Evolutionary conservation across 2,329 filamentous ascomycete species (phyloP), one percentile per base, ranked within the genome.

Genomic region (Blastomyces parvus): DNA sequence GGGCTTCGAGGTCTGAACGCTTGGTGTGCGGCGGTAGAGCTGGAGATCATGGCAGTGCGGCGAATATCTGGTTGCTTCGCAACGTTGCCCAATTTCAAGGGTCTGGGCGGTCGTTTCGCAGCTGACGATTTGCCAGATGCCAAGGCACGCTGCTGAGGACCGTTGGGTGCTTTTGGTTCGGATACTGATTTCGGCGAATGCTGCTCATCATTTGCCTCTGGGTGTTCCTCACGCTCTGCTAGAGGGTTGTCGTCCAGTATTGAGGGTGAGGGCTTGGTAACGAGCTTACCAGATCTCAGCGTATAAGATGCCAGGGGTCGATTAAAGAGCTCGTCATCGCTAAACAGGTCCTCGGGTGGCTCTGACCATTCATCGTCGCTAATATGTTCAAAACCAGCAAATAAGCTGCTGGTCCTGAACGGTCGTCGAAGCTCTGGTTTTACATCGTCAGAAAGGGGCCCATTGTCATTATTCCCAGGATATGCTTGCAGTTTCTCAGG

Each of bases 381-480:
- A 55, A 80, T 81, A 14, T 84, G 85, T 57, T 93, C 89, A 68
- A 95, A 94, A 0, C 90, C 90, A 40, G 90, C 89, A 74, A 94
- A 94, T n/a, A 95, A 79, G 71, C 89, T 94, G 75, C 89, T 93
- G 59, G 90, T 87, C 62, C 90, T 83, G 70, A 89, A 86, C 0
- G 89, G 88, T 19, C 87, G 83, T 65, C 87, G 83, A 71, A 88
- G 80, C 1, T 86, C 83, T 1, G 82, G 81, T 61, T 81, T 83
- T 17, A 62, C 62, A 44, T 66, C 63, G 27, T 75, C 78, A 1
- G 86, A 86, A 50, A 91, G 77, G 1, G 89, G 88, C 0, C 88
- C 88, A 69, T 92, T 87, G 69, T 94, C 89, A 69, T 92, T 91
- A 73, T 91, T 90, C 0, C 87, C 88, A 1, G 88, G 87, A 72